These are phyloP conservation scores for Prunus davidiana DNA, from an alignment of 306 rosid species.

Conservation along the genomic window DNA sequence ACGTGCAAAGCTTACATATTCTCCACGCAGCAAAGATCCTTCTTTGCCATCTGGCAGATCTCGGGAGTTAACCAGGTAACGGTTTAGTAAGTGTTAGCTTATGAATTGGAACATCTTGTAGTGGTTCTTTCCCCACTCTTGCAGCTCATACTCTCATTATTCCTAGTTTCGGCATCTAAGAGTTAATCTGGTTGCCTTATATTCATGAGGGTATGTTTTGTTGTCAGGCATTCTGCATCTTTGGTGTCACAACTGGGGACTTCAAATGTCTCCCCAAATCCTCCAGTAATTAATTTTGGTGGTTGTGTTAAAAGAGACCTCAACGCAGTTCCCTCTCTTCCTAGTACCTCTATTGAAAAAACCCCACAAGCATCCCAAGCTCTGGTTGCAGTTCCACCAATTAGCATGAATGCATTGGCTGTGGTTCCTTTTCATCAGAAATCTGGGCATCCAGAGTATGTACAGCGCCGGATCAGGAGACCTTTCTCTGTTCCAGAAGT, in stretches of 20 bases:
- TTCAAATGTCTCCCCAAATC: conserved; percentile 37
- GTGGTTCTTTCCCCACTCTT: neutral
- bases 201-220: conserved; percentile 21
- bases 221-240: conserved; percentile 49
- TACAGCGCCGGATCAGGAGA: conserved; percentile 71
- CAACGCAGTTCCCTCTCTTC: conserved; percentile 30
- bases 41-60: conserved; percentile 28
- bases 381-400: conserved; percentile 55
- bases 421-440: conserved; percentile 55
- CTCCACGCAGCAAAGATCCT: conserved; percentile 34
- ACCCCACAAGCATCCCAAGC: conserved; percentile 45
- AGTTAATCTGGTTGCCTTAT: conserved; percentile 8
- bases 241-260: conserved; percentile 42
- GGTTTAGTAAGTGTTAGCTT: conserved; percentile 4
- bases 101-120: conserved; percentile 2
- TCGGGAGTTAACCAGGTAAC: conserved; percentile 45
- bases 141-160: neutral
- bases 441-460: conserved; percentile 55
- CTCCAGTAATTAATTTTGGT: conserved; percentile 36
- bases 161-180: neutral
- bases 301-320: conserved; percentile 41
- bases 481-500: conserved; percentile 83
- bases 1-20: conserved; percentile 29
- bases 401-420: conserved; percentile 56
- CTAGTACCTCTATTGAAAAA: conserved; percentile 39